These are phyloP conservation scores for Tolypocladium endophyticum DNA, from an alignment of 2,329 filamentous ascomycete species.

Conservation along the genomic window DNA sequence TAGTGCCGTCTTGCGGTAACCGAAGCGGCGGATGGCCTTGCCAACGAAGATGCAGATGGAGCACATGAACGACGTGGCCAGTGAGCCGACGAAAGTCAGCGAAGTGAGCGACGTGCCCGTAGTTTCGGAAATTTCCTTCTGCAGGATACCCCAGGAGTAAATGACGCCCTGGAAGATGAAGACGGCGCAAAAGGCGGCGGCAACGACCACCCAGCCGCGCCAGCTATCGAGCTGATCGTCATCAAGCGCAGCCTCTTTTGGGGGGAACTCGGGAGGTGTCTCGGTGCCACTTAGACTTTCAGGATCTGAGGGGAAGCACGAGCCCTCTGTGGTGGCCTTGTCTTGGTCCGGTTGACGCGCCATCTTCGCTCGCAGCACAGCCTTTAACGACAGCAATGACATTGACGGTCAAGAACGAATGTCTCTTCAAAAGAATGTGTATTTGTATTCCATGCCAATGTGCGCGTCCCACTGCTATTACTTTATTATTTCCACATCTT, in stretches of 20 bases:
- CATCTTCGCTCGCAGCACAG: background rate
- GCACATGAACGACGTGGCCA: slow-evolving; percentile 16
- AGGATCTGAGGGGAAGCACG: background rate
- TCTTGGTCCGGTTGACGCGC: background rate
- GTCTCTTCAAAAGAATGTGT: background rate
- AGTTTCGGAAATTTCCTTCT: slow-evolving; percentile 12
- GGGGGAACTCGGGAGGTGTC: background rate
- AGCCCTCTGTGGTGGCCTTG: background rate
- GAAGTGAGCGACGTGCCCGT: slow-evolving; percentile 11
- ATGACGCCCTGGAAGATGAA: slow-evolving; percentile 18
- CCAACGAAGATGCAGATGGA: slow-evolving; percentile 14
- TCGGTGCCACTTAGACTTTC: background rate
- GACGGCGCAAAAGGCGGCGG: slow-evolving; percentile 11
- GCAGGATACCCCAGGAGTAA: slow-evolving; percentile 17
- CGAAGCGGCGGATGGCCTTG: slow-evolving; percentile 10
- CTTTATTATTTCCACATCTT: background rate
- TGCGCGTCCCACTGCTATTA: background rate
- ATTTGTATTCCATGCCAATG: background rate
- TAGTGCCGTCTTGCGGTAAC: slow-evolving; percentile 12
- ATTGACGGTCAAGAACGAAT: background rate
- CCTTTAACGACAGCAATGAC: background rate
- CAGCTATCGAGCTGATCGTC: slow-evolving; percentile 6
- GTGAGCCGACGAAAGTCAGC: slow-evolving; percentile 16
- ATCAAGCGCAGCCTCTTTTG: background rate
- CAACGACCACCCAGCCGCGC: slow-evolving; percentile 14